phyloP scores from a whole-genome alignment of 495 filamentous ascomycete species.

The Lasiosphaeris hirsuta region DNA sequence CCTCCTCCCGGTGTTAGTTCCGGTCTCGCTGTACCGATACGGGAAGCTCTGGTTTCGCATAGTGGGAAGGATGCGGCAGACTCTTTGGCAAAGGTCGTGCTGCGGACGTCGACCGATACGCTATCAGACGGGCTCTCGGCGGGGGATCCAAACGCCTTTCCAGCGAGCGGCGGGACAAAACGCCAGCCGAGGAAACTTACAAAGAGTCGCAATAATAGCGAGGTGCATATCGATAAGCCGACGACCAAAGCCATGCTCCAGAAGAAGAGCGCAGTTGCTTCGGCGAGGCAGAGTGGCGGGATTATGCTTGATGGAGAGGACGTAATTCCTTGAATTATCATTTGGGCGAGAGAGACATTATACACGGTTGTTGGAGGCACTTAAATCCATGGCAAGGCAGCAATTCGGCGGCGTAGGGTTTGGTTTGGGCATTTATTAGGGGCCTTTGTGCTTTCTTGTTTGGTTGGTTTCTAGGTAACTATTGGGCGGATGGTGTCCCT shows the following conservation, averaged over 20 bases:
- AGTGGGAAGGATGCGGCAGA: neutral
- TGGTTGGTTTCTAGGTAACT: too few species aligned
- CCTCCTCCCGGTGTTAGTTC: neutral
- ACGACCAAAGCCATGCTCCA: conserved; percentile 4
- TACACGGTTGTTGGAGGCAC: too few species aligned
- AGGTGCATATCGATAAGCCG: conserved; percentile 1
- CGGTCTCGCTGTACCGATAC: neutral
- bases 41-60: neutral
- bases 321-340: too few species aligned
- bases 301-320: too few species aligned
- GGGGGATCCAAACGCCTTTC: neutral
- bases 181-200: conserved; percentile 8
- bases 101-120: conserved; percentile 4
- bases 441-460: too few species aligned
- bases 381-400: too few species aligned
- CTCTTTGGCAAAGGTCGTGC: neutral
- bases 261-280: conserved; percentile 1
- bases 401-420: too few species aligned
- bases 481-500: too few species aligned
- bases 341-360: too few species aligned
- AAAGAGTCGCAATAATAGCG: neutral
- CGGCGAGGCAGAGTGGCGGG: too few species aligned
- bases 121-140: conserved; percentile 1
- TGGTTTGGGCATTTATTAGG: too few species aligned
- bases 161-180: neutral